These are phyloP conservation scores for Globisporangium uncinulatum DNA, from an alignment of 352 stramenopile species.

Conservation along the genomic window DNA sequence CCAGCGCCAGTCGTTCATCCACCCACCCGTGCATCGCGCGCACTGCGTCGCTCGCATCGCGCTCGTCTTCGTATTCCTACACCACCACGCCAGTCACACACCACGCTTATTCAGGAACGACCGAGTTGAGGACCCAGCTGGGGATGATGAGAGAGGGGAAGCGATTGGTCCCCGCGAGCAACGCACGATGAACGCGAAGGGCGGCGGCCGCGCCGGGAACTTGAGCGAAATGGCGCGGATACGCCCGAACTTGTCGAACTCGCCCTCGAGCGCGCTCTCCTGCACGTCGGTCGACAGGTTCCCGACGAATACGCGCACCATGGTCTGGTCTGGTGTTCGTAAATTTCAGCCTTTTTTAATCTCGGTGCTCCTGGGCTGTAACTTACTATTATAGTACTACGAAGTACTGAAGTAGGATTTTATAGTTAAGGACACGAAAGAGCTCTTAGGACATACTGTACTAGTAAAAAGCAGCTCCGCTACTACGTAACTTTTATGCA, in stretches of 20 bases:
- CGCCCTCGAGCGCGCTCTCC: constrained; percentile 48
- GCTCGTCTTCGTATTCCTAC: constrained; percentile 54
- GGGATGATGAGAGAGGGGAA: neutral
- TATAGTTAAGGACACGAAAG: too few relatives aligned
- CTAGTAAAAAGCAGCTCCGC: too few relatives aligned
- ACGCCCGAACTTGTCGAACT: constrained; percentile 49
- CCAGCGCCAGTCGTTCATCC: neutral
- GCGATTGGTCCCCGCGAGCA: too few relatives aligned
- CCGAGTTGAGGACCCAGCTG: too few relatives aligned
- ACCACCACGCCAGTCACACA: neutral
- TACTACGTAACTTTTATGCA: too few relatives aligned
- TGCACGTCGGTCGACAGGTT: constrained; percentile 53
- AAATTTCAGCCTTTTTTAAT: neutral
- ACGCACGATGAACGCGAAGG: constrained; percentile 62
- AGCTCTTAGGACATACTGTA: too few relatives aligned
- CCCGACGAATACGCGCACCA: constrained; percentile 50
- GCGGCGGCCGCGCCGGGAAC: constrained; percentile 34
- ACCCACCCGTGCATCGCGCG: constrained; percentile 50
- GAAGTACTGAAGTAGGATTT: too few relatives aligned
- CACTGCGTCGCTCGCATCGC: constrained; percentile 50
- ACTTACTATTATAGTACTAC: too few relatives aligned
- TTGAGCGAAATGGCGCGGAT: constrained; percentile 44
- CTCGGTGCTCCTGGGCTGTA: neutral
- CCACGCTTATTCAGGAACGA: neutral
- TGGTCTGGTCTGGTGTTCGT: constrained; percentile 9